Percentiles rank a stretch among this genome's conserved stretches.
Conservation (phyloP, 139 green algal species). For the Diplosphaera chodatii region DNA sequence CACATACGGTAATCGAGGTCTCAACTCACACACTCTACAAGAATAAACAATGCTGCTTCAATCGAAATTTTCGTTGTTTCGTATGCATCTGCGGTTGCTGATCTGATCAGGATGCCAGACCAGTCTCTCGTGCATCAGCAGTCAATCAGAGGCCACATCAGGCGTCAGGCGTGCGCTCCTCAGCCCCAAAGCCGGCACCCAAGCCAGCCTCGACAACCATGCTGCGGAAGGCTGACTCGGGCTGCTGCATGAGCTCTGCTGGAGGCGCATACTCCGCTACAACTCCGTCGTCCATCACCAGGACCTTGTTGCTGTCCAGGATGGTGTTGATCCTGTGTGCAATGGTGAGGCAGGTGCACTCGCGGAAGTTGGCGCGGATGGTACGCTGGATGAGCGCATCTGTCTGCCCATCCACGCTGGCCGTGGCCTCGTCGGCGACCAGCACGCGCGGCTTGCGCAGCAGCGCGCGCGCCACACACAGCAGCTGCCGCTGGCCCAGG, state of each 20-base stretch:
- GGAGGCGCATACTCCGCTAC: slow-evolving; percentile 41
- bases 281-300: slow-evolving; percentile 55
- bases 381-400: slow-evolving; percentile 70
- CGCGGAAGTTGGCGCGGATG: slow-evolving; percentile 73
- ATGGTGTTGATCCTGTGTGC: slow-evolving; percentile 81
- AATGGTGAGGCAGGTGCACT: slow-evolving; percentile 83
- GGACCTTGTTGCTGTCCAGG: slow-evolving; percentile 62
- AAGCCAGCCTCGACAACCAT: slow-evolving; percentile 24
- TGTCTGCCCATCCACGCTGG: slow-evolving; percentile 79
- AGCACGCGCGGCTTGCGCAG: slow-evolving; percentile 49
- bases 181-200: neutral
- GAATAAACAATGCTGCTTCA: no score
- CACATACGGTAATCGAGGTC: no score
- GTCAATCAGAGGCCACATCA: neutral
- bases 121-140: no score
- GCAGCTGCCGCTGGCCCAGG: slow-evolving; percentile 82
- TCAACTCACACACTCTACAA: no score
- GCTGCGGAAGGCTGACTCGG: slow-evolving; percentile 13
- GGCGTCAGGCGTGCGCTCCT: neutral
- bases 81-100: no score
- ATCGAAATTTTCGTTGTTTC: no score
- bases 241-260: slow-evolving; percentile 17
- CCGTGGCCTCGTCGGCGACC: slow-evolving; percentile 93
- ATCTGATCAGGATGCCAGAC: no score
- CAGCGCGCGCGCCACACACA: slow-evolving; percentile 74